Percentiles rank a stretch among this genome's conserved stretches.
Evolutionary conservation across 1,284 basidiomycete genomes (phyloP).

Genomic region (Flammula alnicola): DNA sequence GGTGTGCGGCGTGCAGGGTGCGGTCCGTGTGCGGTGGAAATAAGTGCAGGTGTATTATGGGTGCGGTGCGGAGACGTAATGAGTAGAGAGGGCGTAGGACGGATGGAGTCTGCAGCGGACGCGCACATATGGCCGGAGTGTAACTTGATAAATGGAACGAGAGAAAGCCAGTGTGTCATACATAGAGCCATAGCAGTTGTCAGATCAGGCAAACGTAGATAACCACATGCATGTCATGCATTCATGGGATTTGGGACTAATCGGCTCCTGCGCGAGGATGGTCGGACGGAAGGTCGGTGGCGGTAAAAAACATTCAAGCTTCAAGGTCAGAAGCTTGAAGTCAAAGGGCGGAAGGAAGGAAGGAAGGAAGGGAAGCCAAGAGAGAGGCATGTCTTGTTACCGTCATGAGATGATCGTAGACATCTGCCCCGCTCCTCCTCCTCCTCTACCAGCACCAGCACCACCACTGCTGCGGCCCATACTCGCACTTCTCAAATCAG

Average conservation of each 20-base stretch:
- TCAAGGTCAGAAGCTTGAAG: not conserved
- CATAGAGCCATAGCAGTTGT: slow-evolving; percentile 3
- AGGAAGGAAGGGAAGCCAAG: not conserved
- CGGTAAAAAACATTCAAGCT: slow-evolving; percentile 8
- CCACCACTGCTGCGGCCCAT: no score
- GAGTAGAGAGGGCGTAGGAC: not conserved
- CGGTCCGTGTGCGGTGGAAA: slow-evolving; percentile 2
- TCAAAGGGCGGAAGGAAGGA: not conserved
- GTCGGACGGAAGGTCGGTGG: not conserved
- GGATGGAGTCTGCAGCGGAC: not conserved
- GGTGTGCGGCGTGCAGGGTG: slow-evolving; percentile 2
- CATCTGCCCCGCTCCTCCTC: not conserved
- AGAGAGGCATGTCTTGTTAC: not conserved
- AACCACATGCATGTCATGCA: slow-evolving; percentile 1
- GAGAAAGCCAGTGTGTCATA: not conserved
- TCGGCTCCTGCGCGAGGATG: not conserved
- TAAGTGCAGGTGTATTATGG: not conserved
- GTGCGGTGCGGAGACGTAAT: not conserved
- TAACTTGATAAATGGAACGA: not conserved
- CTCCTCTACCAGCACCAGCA: no score
- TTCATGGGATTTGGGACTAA: not conserved
- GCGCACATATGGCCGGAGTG: not conserved
- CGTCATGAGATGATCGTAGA: slow-evolving; percentile 7
- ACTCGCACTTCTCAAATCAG: no score
- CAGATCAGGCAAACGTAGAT: slow-evolving; percentile 1